phyloP scores from a whole-genome alignment of 2,329 filamentous ascomycete genomes.

The Zasmidium angulare region DNA sequence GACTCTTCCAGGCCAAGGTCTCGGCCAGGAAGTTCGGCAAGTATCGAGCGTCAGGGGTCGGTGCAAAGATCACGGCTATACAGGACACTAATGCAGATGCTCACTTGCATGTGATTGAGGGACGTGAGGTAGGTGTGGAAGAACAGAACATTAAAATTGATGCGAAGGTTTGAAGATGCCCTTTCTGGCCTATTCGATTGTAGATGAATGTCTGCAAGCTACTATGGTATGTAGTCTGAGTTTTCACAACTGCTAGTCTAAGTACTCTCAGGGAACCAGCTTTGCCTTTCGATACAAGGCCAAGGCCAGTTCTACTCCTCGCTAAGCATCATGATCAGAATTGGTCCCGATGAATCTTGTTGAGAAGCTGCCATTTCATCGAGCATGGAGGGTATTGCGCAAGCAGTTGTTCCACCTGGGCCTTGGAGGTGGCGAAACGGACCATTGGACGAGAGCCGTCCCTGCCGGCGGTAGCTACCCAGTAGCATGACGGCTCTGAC shows the following conservation, averaged over 20 bases:
- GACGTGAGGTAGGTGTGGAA: not conserved
- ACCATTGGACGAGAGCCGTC: no score
- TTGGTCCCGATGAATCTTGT: no score
- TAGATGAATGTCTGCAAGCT: no score
- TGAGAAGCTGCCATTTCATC: no score
- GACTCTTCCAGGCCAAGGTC: conserved; percentile 8
- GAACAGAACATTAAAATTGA: not conserved
- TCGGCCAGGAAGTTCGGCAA: conserved; percentile 4
- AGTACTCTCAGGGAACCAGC: no score
- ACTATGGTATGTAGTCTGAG: no score
- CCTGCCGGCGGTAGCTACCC: not conserved
- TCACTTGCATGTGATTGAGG: not conserved
- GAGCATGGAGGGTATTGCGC: not conserved
- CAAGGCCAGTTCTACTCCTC: no score
- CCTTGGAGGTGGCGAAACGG: no score
- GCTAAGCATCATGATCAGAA: not conserved
- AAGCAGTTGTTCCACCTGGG: no score
- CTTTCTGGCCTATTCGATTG: not conserved
- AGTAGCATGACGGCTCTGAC: not conserved
- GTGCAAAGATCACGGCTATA: conserved; percentile 2
- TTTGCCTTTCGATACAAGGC: not conserved
- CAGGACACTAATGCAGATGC: conserved; percentile 1
- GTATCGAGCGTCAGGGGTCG: not conserved
- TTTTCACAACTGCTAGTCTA: no score
- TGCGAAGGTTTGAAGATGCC: not conserved